Conservation (phyloP, 2,329 filamentous ascomycete genomes). For the Didymella keratinophila region DNA sequence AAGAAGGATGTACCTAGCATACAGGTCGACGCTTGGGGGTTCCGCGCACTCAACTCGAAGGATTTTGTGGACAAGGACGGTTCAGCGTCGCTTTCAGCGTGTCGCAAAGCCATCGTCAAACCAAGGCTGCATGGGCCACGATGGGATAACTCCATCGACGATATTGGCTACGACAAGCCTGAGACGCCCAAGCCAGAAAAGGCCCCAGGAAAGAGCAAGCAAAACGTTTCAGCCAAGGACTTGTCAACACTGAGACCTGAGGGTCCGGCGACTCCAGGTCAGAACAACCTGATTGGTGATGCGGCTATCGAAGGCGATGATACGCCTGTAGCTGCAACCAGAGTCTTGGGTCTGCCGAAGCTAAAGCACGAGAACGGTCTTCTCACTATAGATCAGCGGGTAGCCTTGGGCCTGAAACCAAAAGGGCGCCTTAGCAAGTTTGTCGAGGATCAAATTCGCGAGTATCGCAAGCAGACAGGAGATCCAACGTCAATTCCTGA, state of each 20-base stretch:
- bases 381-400: conserved; percentile 37
- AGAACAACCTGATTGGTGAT: background rate
- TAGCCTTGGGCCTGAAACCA: conserved; percentile 33
- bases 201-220: conserved; percentile 4
- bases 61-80: conserved; percentile 35
- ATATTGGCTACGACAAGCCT: conserved; percentile 34
- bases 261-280: background rate
- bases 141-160: conserved; percentile 38
- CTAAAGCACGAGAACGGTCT: conserved; percentile 20
- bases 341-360: conserved; percentile 14
- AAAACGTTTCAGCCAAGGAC: conserved; percentile 6
- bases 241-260: background rate
- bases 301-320: conserved; percentile 4
- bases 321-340: background rate
- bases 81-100: conserved; percentile 38
- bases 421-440: conserved; percentile 36
- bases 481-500: conserved; percentile 27
- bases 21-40: conserved; percentile 43
- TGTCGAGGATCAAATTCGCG: conserved; percentile 38
- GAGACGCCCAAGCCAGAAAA: conserved; percentile 10
- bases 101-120: conserved; percentile 31
- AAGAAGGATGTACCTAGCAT: conserved; percentile 18
- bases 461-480: conserved; percentile 35
- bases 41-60: conserved; percentile 27
- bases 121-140: conserved; percentile 28